Percentiles rank a stretch among this genome's conserved stretches.
Conservation (phyloP, 192 early-diverging fungal genomes). For the Coemansia sp. region DNA sequence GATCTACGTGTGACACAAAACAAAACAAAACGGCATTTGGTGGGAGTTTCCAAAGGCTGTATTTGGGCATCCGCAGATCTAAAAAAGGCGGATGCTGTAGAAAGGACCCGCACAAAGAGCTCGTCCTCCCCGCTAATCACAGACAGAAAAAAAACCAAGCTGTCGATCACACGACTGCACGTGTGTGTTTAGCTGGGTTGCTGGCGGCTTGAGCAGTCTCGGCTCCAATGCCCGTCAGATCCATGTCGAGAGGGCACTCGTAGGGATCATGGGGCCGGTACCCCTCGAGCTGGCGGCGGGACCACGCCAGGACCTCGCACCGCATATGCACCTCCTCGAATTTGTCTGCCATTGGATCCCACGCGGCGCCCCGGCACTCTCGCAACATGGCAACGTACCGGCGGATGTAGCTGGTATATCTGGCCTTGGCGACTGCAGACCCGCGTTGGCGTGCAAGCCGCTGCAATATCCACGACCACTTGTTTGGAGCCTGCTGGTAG, state of each 20-base stretch:
- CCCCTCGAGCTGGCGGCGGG: conserved; percentile 11
- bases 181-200: not conserved
- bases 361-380: conserved; percentile 19
- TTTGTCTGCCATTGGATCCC: conserved; percentile 39
- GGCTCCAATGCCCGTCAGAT: conserved; percentile 35
- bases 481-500: not conserved
- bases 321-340: conserved; percentile 47
- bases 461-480: conserved; percentile 16
- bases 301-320: conserved; percentile 45
- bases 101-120: no score
- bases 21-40: no score
- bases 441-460: not conserved
- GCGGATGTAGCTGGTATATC: conserved; percentile 4
- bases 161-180: not conserved
- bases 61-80: no score
- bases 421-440: not conserved
- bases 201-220: no score
- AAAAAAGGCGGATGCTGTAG: no score
- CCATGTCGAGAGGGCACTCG: conserved; percentile 27
- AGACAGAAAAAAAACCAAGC: no score
- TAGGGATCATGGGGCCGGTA: conserved; percentile 30
- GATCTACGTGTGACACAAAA: no score
- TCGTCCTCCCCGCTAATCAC: no score
- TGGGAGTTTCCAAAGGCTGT: no score
- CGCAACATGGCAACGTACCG: conserved; percentile 29